Conservation (phyloP, 2,329 filamentous ascomycete genomes). For the Didymella pinodella region DNA sequence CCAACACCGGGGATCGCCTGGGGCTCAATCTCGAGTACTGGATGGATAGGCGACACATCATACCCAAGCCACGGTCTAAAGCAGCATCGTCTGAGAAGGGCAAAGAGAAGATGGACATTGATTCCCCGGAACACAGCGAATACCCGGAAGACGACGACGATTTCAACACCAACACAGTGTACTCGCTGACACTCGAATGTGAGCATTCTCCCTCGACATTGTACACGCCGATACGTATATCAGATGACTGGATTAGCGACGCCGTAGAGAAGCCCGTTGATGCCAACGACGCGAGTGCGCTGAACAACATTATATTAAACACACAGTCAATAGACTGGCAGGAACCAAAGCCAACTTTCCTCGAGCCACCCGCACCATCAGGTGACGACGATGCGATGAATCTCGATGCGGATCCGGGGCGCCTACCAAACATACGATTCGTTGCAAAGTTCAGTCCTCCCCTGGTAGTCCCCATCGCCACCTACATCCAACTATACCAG, state of each 20-base stretch:
- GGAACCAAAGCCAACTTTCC: conserved; percentile 71
- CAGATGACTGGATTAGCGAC: conserved; percentile 76
- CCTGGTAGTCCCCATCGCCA: conserved; percentile 70
- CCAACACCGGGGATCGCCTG: conserved; percentile 72
- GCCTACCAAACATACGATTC: conserved; percentile 76
- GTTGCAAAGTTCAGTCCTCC: conserved; percentile 78
- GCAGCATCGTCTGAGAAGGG: conserved; percentile 49
- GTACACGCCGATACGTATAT: conserved; percentile 71
- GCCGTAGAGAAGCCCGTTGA: conserved; percentile 65
- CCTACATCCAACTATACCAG: conserved; percentile 69
- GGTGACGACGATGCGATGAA: conserved; percentile 63
- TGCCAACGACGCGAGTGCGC: conserved; percentile 47
- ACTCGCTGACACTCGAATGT: conserved; percentile 74
- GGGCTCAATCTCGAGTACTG: conserved; percentile 81
- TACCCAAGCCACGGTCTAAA: conserved; percentile 27
- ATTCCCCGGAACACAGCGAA: conserved; percentile 26
- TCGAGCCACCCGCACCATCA: conserved; percentile 39
- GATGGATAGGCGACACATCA: conserved; percentile 67
- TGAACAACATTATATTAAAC: conserved; percentile 54
- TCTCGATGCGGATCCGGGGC: conserved; percentile 61
- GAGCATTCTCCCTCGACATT: conserved; percentile 56
- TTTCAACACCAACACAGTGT: conserved; percentile 60
- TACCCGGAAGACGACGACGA: conserved; percentile 48
- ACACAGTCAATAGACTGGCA: conserved; percentile 69
- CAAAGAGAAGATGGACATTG: conserved; percentile 49